These are phyloP conservation scores for Mycena belliarum DNA, from an alignment of 768 basidiomycete genomes.

Conservation along the genomic window DNA sequence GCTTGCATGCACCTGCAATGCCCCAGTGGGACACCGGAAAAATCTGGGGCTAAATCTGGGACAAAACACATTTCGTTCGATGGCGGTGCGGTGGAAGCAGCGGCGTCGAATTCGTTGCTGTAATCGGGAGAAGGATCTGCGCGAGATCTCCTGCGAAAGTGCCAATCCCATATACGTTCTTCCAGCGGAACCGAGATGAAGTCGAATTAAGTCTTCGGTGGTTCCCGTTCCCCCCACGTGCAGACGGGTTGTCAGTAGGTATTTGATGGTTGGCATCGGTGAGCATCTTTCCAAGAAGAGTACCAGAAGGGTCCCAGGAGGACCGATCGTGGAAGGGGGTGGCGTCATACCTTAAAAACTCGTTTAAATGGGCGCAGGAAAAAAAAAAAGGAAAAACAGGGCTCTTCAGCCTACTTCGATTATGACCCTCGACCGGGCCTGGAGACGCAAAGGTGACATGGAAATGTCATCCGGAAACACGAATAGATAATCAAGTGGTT, in stretches of 20 bases:
- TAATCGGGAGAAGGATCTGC: constrained; percentile 18
- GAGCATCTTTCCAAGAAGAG: constrained; percentile 15
- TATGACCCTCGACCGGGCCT: neutral
- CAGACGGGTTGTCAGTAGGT: constrained; percentile 3
- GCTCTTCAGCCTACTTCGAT: neutral
- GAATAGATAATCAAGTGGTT: constrained; percentile 10
- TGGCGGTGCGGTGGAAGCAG: constrained; percentile 3
- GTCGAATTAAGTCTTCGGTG: constrained; percentile 4
- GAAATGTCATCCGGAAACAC: constrained; percentile 13
- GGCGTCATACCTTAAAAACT: constrained; percentile 11
- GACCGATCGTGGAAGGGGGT: constrained; percentile 7
- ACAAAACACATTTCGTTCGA: constrained; percentile 11
- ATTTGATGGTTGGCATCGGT: constrained; percentile 12
- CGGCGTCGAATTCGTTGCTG: constrained; percentile 9
- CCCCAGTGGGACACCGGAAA: constrained; percentile 16
- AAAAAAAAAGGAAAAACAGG: neutral
- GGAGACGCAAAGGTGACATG: constrained; percentile 4
- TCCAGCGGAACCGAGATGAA: constrained; percentile 18
- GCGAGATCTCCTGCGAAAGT: constrained; percentile 6
- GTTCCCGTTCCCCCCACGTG: constrained; percentile 6
- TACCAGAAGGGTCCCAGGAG: neutral
- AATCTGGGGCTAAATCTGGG: constrained; percentile 17
- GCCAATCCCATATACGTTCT: constrained; percentile 15
- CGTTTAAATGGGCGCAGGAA: constrained; percentile 1
- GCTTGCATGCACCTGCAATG: constrained; percentile 8